Conservation (phyloP, 2,329 filamentous ascomycete genomes). For the Aspergillus viridinutans region DNA sequence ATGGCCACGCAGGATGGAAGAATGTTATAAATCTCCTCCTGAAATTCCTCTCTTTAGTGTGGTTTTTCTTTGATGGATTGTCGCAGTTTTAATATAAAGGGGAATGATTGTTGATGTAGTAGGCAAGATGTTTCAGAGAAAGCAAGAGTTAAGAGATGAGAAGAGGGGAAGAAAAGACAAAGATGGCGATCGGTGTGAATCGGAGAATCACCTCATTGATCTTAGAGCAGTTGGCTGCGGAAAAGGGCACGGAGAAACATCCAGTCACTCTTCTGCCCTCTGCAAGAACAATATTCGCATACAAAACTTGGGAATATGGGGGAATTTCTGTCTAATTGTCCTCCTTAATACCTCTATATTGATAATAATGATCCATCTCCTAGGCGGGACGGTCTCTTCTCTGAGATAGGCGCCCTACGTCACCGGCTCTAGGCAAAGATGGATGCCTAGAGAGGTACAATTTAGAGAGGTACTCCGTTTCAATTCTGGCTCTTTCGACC, state of each 20-base stretch:
- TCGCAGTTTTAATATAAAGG: not conserved
- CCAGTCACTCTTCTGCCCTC: not conserved
- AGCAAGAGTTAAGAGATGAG: not conserved
- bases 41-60: not conserved
- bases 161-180: not conserved
- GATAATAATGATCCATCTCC: not conserved
- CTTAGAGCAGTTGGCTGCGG: not conserved
- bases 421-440: not conserved
- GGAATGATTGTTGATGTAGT: not conserved
- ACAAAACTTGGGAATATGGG: not conserved
- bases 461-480: not conserved
- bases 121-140: not conserved
- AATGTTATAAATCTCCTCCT: not conserved
- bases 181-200: not conserved
- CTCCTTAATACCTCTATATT: not conserved
- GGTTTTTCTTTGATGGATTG: not conserved
- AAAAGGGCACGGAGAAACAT: not conserved
- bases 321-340: too few relatives aligned
- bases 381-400: not conserved
- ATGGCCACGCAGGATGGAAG: not conserved
- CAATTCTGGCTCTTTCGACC: not conserved
- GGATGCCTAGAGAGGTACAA: not conserved
- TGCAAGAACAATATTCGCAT: not conserved
- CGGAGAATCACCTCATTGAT: not conserved
- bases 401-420: not conserved